These are phyloP conservation scores for Pleurotus tuber-regium DNA, from an alignment of 768 basidiomycete species.

Conservation along the genomic window DNA sequence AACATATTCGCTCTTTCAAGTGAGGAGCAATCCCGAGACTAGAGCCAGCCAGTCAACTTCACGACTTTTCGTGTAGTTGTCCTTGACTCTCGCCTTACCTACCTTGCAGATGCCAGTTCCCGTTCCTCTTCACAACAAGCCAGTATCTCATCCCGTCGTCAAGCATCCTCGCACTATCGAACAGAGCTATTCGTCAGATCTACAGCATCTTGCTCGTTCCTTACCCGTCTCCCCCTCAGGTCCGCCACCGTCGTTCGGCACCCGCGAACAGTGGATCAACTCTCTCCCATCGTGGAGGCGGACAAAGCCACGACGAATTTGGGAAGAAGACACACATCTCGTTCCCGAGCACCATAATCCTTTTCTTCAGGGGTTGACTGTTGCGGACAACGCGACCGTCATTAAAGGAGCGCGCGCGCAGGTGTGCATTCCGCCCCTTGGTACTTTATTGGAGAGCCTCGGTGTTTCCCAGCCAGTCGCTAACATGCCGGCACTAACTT, in stretches of 20 bases:
- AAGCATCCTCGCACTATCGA: constrained; percentile 50
- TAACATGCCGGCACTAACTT: constrained; percentile 12
- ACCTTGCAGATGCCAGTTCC: constrained; percentile 83
- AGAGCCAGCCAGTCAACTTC: constrained; percentile 38
- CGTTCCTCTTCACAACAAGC: constrained; percentile 60
- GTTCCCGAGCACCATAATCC: constrained; percentile 24
- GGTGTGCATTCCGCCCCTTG: constrained; percentile 81
- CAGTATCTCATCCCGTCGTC: constrained; percentile 61
- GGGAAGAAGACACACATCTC: constrained; percentile 50
- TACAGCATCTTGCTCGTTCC: constrained; percentile 54
- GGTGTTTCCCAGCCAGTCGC: constrained; percentile 13
- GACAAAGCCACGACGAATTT: constrained; percentile 62
- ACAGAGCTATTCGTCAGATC: constrained; percentile 35
- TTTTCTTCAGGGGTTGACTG: constrained; percentile 72
- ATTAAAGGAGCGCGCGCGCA: constrained; percentile 86
- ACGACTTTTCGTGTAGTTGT: constrained; percentile 41
- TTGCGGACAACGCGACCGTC: constrained; percentile 73
- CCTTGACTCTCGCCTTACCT: constrained; percentile 38
- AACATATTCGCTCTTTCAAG: constrained; percentile 30
- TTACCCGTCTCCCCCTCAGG: constrained; percentile 59
- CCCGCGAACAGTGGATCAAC: constrained; percentile 71
- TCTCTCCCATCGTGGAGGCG: constrained; percentile 72
- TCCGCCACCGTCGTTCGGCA: constrained; percentile 62
- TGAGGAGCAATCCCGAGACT: constrained; percentile 41
- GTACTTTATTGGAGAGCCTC: constrained; percentile 24